Evolutionary conservation across 106 monocot genomes (phyloP).

Genomic region (Dendrobium officinale): DNA sequence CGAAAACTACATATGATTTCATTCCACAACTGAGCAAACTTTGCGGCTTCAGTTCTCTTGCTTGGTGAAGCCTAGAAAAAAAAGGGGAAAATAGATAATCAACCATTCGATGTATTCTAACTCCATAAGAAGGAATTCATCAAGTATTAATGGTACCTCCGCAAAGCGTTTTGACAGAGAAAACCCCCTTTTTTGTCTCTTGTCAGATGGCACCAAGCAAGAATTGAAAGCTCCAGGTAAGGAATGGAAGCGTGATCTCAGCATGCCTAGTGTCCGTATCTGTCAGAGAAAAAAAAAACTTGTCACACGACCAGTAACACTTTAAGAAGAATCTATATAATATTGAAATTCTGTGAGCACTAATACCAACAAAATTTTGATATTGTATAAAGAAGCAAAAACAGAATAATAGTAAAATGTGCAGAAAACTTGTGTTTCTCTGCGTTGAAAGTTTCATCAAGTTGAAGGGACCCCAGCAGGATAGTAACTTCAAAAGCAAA

Average conservation of each 20-base stretch:
- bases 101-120: background rate
- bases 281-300: conserved; percentile 6
- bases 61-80: conserved; percentile 67
- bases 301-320: background rate
- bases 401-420: background rate
- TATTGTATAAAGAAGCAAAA: too few relatives aligned
- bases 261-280: conserved; percentile 96
- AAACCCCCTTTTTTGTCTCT: conserved; percentile 64
- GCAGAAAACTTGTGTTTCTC: background rate
- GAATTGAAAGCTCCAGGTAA: conserved; percentile 89
- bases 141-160: conserved; percentile 36
- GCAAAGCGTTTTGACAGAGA: conserved; percentile 72
- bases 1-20: conserved; percentile 95
- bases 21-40: conserved; percentile 99
- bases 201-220: conserved; percentile 83
- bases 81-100: background rate
- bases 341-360: background rate
- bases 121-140: background rate
- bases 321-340: background rate
- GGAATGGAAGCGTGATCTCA: conserved; percentile 87
- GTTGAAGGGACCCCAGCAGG: background rate
- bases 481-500: background rate
- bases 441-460: background rate
- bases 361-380: background rate
- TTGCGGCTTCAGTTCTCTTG: conserved; percentile 93